These are phyloP conservation scores for Chenopodium quinoa DNA, from an alignment of 148 eudicot species.

Conservation along the genomic window DNA sequence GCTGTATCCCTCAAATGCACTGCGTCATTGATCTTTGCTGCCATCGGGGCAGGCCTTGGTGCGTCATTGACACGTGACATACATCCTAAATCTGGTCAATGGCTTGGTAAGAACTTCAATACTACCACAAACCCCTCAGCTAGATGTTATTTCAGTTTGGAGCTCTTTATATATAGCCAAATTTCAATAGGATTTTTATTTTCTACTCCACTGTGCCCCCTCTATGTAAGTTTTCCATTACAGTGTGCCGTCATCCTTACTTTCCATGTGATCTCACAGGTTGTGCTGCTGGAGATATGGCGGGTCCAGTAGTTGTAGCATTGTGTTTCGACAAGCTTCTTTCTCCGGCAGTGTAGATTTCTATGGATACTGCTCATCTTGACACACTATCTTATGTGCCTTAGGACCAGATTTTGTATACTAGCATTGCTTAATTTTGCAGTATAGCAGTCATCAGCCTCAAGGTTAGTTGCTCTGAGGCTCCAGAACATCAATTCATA, in stretches of 20 bases:
- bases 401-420: slow-evolving; percentile 9
- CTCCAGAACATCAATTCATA: neutral
- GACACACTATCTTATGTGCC: neutral
- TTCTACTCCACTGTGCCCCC: neutral
- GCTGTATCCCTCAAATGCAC: slow-evolving; percentile 57
- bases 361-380: neutral
- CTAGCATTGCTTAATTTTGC: neutral
- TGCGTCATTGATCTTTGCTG: slow-evolving; percentile 75
- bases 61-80: slow-evolving; percentile 37
- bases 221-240: neutral
- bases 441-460: neutral
- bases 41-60: slow-evolving; percentile 87
- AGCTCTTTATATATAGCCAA: neutral
- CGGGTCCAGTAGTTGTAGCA: slow-evolving; percentile 64
- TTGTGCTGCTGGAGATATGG: slow-evolving; percentile 76
- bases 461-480: slow-evolving; percentile 13
- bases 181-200: neutral
- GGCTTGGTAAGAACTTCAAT: slow-evolving; percentile 62
- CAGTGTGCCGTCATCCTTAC: neutral
- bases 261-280: slow-evolving; percentile 38
- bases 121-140: neutral
- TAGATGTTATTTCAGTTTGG: neutral
- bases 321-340: slow-evolving; percentile 57
- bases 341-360: slow-evolving; percentile 25
- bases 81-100: slow-evolving; percentile 80